phyloP scores from a whole-genome alignment of 2,329 filamentous ascomycete genomes.

The Calonectria pteridis region DNA sequence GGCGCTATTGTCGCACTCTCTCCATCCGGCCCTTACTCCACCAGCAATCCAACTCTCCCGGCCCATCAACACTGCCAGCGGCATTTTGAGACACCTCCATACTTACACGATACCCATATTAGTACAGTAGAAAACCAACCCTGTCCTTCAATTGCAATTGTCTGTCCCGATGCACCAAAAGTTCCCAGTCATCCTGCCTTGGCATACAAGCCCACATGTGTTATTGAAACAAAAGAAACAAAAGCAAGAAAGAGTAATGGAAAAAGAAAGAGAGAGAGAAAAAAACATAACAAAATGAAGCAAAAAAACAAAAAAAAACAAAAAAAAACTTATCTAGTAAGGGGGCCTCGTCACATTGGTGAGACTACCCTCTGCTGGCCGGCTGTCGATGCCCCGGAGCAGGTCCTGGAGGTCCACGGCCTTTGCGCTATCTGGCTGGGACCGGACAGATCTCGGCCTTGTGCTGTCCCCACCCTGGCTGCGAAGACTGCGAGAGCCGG shows the following conservation, averaged over 20 bases:
- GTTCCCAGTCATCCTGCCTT: not conserved
- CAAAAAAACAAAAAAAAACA: not conserved
- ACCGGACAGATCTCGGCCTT: conserved; percentile 49
- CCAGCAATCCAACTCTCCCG: not conserved
- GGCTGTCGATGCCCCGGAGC: conserved; percentile 64
- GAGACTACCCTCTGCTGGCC: conserved; percentile 58
- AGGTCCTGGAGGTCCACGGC: conserved; percentile 63
- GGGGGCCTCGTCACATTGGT: conserved; percentile 63
- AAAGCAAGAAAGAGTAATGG: not conserved
- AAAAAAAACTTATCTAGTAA: conserved; percentile 52
- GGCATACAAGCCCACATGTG: not conserved
- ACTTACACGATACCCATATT: not conserved
- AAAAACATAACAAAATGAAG: no score
- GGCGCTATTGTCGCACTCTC: conserved; percentile 12
- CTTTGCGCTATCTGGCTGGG: conserved; percentile 48
- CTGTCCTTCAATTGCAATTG: not conserved
- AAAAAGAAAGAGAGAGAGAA: not conserved
- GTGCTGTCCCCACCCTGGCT: conserved; percentile 58
- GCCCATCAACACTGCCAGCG: conserved; percentile 8
- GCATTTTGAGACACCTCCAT: not conserved
- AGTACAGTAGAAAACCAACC: not conserved
- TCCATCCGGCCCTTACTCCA: not conserved
- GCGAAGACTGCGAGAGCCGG: conserved; percentile 52
- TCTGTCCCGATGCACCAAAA: not conserved
- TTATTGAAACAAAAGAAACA: not conserved